phyloP scores from a whole-genome alignment of 192 early-diverging fungal species.

The Chytriomyces sp. region DNA sequence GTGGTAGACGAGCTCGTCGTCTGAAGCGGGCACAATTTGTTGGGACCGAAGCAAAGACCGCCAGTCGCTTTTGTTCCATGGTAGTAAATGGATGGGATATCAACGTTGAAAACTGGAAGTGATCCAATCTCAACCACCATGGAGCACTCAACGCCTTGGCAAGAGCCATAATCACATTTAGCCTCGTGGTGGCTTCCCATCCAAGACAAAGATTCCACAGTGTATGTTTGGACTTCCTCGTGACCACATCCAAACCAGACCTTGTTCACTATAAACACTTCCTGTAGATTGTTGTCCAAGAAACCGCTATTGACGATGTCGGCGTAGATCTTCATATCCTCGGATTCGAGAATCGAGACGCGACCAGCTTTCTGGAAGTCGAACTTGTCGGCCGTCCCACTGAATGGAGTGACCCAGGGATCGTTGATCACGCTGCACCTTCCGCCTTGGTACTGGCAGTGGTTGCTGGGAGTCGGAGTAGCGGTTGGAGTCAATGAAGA shows the following conservation, averaged over 20 bases:
- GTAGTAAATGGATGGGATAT: background rate
- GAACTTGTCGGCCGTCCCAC: background rate
- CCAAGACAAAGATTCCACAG: background rate
- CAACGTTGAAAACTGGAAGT: background rate
- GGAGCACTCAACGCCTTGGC: background rate
- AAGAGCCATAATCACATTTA: background rate
- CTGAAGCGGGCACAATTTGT: background rate
- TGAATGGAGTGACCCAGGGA: background rate
- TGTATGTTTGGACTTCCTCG: no score
- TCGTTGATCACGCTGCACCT: background rate
- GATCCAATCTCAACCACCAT: background rate
- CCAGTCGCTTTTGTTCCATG: background rate
- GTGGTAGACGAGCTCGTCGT: background rate
- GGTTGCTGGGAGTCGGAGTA: no score
- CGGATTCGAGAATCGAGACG: background rate
- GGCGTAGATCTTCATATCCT: background rate
- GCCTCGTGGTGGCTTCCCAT: background rate
- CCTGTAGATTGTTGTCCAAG: background rate
- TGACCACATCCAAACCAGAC: background rate
- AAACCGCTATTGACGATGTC: background rate
- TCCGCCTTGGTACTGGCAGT: no score
- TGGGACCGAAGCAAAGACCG: background rate
- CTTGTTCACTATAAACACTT: background rate
- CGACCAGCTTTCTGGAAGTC: background rate
- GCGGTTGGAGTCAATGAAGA: no score